Evolutionary conservation across 2,329 filamentous ascomycete species (phyloP), one percentile per base, ranked within the genome.

Genomic region (Colletotrichum destructivum): DNA sequence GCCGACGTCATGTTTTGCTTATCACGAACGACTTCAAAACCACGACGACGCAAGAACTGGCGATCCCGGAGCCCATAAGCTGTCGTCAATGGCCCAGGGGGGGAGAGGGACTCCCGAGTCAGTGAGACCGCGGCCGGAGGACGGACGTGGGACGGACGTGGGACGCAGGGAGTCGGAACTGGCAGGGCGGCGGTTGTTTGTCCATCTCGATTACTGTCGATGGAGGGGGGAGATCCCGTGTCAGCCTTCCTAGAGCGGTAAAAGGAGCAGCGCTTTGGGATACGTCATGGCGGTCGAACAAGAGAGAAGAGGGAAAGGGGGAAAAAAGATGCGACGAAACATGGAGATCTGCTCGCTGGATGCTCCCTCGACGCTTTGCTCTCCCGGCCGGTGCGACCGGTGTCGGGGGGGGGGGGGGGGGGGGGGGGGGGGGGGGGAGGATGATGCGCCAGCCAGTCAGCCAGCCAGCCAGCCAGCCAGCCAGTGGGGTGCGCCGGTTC

Each of bases 181-280:
- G 23, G 40, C 4, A 18, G 44, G 38, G 18, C 38, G 42, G 42
- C 40, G 35, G 40, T 54, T 35, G 63, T 57, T 38, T 62, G 52
- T 35, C 31, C 31, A 71, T 71, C 65, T 71, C 69, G 65, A 71
- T 69, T 21, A 26, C 54, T 59, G 26, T 35, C 31, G 31, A 35
- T 35, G 31, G 31, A 31, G 7, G 23, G 31, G 31, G 31, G 31
- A 38, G 65, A 71, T 71, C 59, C 69, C 69, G 69, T 71, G 68
- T 63, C 69, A 63, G 54, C 44, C 59, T 71, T 42, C 69, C 69
- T 56, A 69, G 52, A 69, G 46, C 46, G 69, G 69, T 31, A 54
- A 71, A 52, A 69, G 47, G 69, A 69, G 59, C 57, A 31, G 26
- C 57, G 31, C 54, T 42, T 62, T 44, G 46, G 35, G 59, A 35